Evolutionary conservation across 2,329 filamentous ascomycete species (phyloP), one percentile per base, ranked within the genome.

Genomic region (Cladosporium sp.): DNA sequence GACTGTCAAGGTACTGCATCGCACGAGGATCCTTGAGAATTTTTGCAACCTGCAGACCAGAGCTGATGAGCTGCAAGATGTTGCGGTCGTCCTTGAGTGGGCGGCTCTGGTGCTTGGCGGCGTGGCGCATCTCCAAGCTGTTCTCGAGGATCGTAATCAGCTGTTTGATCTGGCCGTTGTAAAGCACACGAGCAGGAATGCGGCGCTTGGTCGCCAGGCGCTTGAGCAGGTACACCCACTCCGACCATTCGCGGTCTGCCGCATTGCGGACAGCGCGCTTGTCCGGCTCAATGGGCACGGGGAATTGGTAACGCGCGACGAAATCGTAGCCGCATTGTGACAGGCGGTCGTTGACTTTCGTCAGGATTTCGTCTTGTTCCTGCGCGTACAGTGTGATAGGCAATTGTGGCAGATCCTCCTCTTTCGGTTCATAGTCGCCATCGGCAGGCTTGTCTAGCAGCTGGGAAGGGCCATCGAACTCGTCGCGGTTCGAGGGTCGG

Each of bases 261-360:
- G 89, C 85, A 47, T 86, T 79, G 71, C 88, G 86, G 55, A 92
- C 82, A 59, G 88, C 87, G 65, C 89, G 84, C 83, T 92, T 92
- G 72, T 93, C 89, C 73, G 88, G 84, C 59, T 90, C 89, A 67
- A 94, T 76, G 11, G 90, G 90, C 66, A 95, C 92, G 12, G 90
- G 90, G 71, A 95, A 95, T 74, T 93, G 90, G 73, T 94, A 94
- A 75, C 91, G 92, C 67, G 90, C 90, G 68, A 95, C 87, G 74
- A 95, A 95, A 75, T 95, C 89, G 80, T 88, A 95, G 34, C 90
- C 90, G 73, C 90, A 94, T 73, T 89, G 88, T 22, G 90, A 92
- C 47, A 95, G 80, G 62, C 90, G 84, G 75, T 93, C 89, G 77
- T 94, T 94, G 74, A 94, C 89, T 73, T 88, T 84, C 59, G 84